A percentile compares a stretch with the other conserved stretches of the same genome.
These are phyloP conservation scores for Gracilariopsis chorda DNA, from an alignment of 23 red algal species.

Conservation along the genomic window DNA sequence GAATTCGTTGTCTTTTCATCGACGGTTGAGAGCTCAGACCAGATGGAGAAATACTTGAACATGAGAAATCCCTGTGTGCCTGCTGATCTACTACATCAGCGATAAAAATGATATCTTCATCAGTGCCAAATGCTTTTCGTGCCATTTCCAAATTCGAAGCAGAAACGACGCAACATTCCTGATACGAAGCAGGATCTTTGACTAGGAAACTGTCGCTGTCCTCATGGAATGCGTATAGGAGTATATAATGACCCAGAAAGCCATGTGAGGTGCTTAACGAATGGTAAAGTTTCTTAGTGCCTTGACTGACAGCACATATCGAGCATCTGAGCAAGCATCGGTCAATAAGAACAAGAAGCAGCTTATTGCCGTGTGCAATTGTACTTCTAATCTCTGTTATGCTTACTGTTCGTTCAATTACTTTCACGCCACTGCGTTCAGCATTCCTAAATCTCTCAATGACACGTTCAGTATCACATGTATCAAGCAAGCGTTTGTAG, in stretches of 20 bases:
- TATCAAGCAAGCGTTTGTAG: slow-evolving; percentile 63
- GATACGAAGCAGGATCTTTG: slow-evolving; percentile 72
- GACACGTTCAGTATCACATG: slow-evolving; percentile 62
- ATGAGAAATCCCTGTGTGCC: not conserved
- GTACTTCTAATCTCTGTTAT: slow-evolving; percentile 37
- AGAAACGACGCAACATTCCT: slow-evolving; percentile 50
- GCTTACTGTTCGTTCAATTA: slow-evolving; percentile 10
- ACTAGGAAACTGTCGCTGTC: slow-evolving; percentile 41
- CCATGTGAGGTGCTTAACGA: not conserved
- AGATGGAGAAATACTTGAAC: not conserved
- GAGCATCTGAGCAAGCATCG: slow-evolving; percentile 68
- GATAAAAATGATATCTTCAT: slow-evolving; percentile 85
- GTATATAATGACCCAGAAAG: slow-evolving; percentile 83
- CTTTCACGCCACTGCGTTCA: slow-evolving; percentile 21
- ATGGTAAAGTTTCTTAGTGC: not conserved
- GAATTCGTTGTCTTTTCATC: not conserved
- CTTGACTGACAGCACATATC: not conserved
- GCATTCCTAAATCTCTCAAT: slow-evolving; percentile 56
- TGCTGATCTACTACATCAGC: not conserved
- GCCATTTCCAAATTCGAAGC: slow-evolving; percentile 58
- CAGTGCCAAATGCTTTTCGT: slow-evolving; percentile 78
- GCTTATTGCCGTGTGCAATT: not conserved
- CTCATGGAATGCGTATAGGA: slow-evolving; percentile 75
- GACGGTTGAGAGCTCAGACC: too few species aligned
- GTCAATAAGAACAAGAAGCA: slow-evolving; percentile 79